Evolutionary conservation across 169 alveolate species (phyloP), one percentile per base, ranked within the genome.

Genomic region (Cryptosporidium sp.): DNA sequence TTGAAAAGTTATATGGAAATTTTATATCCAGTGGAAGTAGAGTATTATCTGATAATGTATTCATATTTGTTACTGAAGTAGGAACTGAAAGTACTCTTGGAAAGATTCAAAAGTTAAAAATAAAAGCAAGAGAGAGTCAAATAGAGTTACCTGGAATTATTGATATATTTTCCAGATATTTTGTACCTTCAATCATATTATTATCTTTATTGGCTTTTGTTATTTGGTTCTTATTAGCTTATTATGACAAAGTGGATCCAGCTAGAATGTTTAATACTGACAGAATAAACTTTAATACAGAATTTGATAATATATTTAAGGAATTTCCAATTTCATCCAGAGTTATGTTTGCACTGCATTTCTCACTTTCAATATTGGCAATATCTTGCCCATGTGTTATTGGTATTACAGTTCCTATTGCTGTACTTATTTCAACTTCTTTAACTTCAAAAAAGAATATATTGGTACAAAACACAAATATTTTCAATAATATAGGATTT

Each of bases 51-150:
- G 75, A 65, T 12, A 80, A 67, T 44, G 14, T 80, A 5, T 18
- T 33, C 1, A 23, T 80, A 44, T 65, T 60, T 44, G 62, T 80
- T 10, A 80, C 80, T 9, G 73, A 60, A 44, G 26, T 80, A 16
- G 89, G 89, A 18, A 42, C 89, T 14, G 89, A 80, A 62, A 80
- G 89, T 51, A 80, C 89, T 10, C 42, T 80, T 6, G 89, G 89
- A 4, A 80, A 80, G 70, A 80, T 80, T 26, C 61, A 80, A 62
- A 65, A 60, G 56, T 51, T 80, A 23, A 80, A 80, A 39, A 39
- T 23, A 14, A 80, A 80, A 4, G 89, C 89, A 23, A 80, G 70
- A 23, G 80, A 62, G 39, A 62, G 42, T 18, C 75, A 80, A 5
- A 48, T 80, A 2, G 48, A 42, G 26, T 39, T 80, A 60, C 89